phyloP scores from a whole-genome alignment of 208 protist species.

The Polymyxa betae region DNA sequence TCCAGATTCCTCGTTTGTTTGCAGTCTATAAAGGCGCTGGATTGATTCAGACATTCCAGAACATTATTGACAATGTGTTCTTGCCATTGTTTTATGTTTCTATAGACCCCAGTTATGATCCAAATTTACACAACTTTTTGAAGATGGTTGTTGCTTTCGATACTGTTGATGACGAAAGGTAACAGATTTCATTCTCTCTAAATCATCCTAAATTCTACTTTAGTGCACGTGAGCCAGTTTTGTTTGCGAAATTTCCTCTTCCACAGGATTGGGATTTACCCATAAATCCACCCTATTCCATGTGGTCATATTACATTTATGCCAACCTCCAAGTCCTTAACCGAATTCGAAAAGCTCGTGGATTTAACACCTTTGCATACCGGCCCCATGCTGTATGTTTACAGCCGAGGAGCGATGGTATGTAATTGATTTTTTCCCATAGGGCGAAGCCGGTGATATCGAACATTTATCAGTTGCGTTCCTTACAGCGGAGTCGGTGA shows the following conservation, averaged over 20 bases:
- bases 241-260: constrained; percentile 30
- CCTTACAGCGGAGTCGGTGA: constrained; percentile 67
- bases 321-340: constrained; percentile 97
- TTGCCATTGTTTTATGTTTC: constrained; percentile 96
- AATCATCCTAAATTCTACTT: not conserved
- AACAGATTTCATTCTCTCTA: not conserved
- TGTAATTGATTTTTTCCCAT: not conserved
- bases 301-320: constrained; percentile 96
- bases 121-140: constrained; percentile 92
- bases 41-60: constrained; percentile 83
- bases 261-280: constrained; percentile 63
- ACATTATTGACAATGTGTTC: constrained; percentile 92
- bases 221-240: constrained; percentile 7
- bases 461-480: constrained; percentile 80
- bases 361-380: constrained; percentile 91
- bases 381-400: constrained; percentile 92
- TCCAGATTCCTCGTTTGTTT: constrained; percentile 82
- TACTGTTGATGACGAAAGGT: constrained; percentile 61
- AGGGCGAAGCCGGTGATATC: constrained; percentile 61
- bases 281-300: constrained; percentile 97
- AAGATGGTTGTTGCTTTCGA: constrained; percentile 82
- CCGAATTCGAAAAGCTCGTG: constrained; percentile 79
- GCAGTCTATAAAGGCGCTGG: constrained; percentile 59
- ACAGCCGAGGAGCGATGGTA: constrained; percentile 81
- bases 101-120: constrained; percentile 86